Evolutionary conservation across 2,329 filamentous ascomycete genomes (phyloP), one percentile per base, ranked within the genome.

Genomic region (Talaromyces albobiverticillius): DNA sequence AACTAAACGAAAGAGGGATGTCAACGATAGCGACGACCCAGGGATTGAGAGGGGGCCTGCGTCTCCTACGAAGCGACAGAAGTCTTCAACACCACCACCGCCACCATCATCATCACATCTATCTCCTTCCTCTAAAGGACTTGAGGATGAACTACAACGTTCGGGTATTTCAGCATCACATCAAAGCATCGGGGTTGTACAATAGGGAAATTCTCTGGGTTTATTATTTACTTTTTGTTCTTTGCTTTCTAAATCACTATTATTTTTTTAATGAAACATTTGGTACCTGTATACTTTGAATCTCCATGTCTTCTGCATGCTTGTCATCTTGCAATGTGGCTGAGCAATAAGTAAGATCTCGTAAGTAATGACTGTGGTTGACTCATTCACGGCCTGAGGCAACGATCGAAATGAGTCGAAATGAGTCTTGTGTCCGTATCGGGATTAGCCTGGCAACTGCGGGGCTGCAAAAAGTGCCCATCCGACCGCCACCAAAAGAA

Each of bases 1-100:
- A 23, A 74, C 81, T 46, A 90, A 90, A 68, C 82, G 87, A 9
- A 90, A 58, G 40, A 48, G 56, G 22, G 56, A 65, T 25, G 60
- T 57, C 29, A 41, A 60, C 25, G 65, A 65, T 50, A 62, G 59
- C 51, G 66, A 65, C 50, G 64, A 60, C 51, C 59, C 26, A 40
- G 48, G 38, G 22, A 60, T 56, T 20, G 58, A 60, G 13, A 61
- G 61, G 18, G 60, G 59, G n/a, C 57, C 78, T 25, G 71, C 75
- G 1, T 74, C 70, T 29, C 55, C 55, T 23, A 42, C 50, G 14
- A 57, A 57, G 26, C 50, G 51, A 40, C 51, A 34, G 22, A 57
- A 54, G 26, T 57, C 54, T 16, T 45, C 51, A n/a, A 50, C 55
- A 14, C 55, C 50, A 26, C 40, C 50, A 23, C 23, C 29, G 6